Percentiles rank a stretch among this genome's conserved stretches.
These are phyloP conservation scores for Coniochaeta sp. DNA, from an alignment of 2,329 filamentous ascomycete genomes.

Conservation along the genomic window DNA sequence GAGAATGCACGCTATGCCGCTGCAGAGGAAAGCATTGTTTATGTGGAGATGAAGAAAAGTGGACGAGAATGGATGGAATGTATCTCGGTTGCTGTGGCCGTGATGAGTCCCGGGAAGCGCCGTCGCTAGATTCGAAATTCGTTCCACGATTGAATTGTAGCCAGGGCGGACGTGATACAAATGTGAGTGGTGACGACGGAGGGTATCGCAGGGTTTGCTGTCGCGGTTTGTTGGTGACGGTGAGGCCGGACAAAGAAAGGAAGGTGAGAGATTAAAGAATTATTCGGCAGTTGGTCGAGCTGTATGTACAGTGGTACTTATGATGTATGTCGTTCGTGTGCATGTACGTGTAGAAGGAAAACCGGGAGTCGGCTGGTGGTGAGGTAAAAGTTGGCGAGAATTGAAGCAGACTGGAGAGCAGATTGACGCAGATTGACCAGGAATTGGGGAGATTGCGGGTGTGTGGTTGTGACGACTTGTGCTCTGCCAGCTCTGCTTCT, in stretches of 20 bases:
- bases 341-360: neutral
- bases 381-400: conserved; percentile 2
- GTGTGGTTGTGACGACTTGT: conserved; percentile 1
- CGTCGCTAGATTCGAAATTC: too few species aligned
- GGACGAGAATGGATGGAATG: neutral
- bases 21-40: neutral
- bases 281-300: conserved; percentile 1
- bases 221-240: conserved; percentile 1
- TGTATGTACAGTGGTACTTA: neutral
- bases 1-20: neutral
- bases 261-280: conserved; percentile 1
- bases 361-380: neutral
- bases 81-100: neutral
- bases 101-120: too few species aligned
- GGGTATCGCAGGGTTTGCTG: neutral
- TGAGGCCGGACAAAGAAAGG: too few species aligned
- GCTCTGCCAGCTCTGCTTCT: neutral
- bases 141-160: neutral
- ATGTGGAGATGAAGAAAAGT: conserved; percentile 1
- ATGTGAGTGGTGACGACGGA: neutral
- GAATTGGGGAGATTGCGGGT: neutral
- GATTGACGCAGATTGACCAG: neutral
- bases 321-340: neutral
- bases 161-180: neutral
- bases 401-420: neutral